phyloP scores from a whole-genome alignment of 2,329 filamentous ascomycete species.

The Penicillium paneum region DNA sequence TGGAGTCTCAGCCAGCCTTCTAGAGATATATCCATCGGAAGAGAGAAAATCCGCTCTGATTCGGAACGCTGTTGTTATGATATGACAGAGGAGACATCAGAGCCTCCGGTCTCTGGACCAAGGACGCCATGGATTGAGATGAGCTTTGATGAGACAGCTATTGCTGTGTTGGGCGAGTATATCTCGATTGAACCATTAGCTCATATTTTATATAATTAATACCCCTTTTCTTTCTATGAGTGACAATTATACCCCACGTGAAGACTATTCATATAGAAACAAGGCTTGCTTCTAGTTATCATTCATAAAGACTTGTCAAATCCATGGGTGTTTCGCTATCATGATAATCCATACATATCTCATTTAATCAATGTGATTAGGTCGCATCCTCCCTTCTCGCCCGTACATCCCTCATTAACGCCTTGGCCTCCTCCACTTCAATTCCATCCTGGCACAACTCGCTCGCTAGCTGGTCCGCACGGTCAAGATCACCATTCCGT shows the following conservation, averaged over 20 bases:
- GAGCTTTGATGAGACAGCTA: slow-evolving; percentile 28
- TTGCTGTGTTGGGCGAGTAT: slow-evolving; percentile 19
- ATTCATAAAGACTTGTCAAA: neutral
- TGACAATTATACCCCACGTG: neutral
- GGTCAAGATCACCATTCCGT: slow-evolving; percentile 67
- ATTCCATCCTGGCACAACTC: slow-evolving; percentile 94
- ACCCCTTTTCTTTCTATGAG: neutral
- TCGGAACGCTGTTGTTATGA: neutral
- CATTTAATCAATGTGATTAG: slow-evolving; percentile 1
- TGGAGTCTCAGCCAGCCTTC: slow-evolving; percentile 6
- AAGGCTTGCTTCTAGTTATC: neutral
- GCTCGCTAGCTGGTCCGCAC: slow-evolving; percentile 76
- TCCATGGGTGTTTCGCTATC: neutral
- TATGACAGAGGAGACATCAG: neutral
- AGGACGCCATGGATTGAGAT: slow-evolving; percentile 18
- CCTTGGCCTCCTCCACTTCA: slow-evolving; percentile 96
- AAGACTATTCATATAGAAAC: neutral
- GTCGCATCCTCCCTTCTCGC: slow-evolving; percentile 61
- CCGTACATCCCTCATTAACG: slow-evolving; percentile 80
- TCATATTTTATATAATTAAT: neutral
- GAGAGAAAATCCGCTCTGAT: neutral
- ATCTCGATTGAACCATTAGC: slow-evolving; percentile 6
- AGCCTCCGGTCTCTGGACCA: neutral
- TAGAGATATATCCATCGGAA: neutral
- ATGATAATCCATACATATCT: slow-evolving; percentile 1